These are phyloP conservation scores for Candolleomyces eurysporus DNA, from an alignment of 768 basidiomycete genomes.

Conservation along the genomic window DNA sequence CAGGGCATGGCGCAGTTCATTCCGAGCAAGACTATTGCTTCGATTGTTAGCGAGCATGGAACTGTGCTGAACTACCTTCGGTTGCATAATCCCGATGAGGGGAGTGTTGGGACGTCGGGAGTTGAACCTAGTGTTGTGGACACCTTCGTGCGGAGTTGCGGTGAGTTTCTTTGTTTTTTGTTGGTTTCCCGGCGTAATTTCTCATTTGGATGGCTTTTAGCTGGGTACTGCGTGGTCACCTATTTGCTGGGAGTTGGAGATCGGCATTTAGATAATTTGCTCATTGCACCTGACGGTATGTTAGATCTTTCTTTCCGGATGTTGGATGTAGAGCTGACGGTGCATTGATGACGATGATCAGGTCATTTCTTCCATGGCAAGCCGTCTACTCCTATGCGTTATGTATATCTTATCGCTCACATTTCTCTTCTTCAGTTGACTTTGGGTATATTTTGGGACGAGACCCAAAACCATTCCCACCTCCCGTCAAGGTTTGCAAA, in stretches of 20 bases:
- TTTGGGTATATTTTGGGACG: conserved; percentile 98
- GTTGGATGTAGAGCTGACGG: not conserved
- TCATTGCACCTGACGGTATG: conserved; percentile 87
- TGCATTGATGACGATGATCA: conserved; percentile 19
- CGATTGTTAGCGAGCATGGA: conserved; percentile 91
- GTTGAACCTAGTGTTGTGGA: conserved; percentile 95
- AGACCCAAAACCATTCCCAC: conserved; percentile 97
- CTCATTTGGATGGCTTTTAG: conserved; percentile 37
- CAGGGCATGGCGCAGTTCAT: conserved; percentile 98
- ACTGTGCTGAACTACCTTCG: conserved; percentile 86
- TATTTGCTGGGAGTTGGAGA: conserved; percentile 97
- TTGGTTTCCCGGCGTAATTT: not conserved
- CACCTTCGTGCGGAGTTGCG: conserved; percentile 95
- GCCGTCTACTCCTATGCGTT: conserved; percentile 10
- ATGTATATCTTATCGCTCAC: not conserved
- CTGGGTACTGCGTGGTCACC: conserved; percentile 97
- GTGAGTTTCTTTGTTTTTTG: conserved; percentile 41
- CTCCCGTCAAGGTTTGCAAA: conserved; percentile 97
- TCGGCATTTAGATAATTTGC: conserved; percentile 92
- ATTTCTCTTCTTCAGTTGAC: conserved; percentile 60
- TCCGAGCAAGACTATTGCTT: conserved; percentile 92
- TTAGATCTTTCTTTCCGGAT: not conserved
- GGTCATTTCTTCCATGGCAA: conserved; percentile 96
- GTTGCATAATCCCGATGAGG: conserved; percentile 87
- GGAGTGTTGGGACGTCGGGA: conserved; percentile 90